Conservation (phyloP, 2,329 filamentous ascomycete species). For the Stromatinia cepivora region DNA sequence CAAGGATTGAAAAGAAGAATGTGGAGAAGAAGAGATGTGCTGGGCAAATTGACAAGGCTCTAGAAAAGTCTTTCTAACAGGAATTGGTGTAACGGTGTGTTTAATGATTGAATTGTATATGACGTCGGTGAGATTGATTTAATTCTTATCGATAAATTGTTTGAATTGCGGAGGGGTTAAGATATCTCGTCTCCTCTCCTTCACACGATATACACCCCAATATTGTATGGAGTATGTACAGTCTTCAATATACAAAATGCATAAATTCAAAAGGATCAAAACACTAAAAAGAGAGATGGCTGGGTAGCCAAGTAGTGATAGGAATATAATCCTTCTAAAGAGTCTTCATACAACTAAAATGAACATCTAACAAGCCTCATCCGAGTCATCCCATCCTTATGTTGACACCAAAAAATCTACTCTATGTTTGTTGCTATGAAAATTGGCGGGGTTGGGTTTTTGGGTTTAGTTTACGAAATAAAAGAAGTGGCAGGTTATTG, state of each 20-base stretch:
- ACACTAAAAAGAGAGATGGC: conserved; percentile 10
- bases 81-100: background rate
- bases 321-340: background rate
- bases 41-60: conserved; percentile 18
- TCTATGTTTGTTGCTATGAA: background rate
- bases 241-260: background rate
- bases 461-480: background rate
- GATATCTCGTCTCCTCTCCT: conserved; percentile 2
- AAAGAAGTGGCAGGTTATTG: conserved; percentile 22
- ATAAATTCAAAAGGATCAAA: background rate
- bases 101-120: conserved; percentile 9
- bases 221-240: background rate
- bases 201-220: background rate
- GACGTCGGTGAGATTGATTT: conserved; percentile 10
- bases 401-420: background rate
- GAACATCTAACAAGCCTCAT: background rate
- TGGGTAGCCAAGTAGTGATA: background rate
- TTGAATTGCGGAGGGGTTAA: background rate
- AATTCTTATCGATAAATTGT: conserved; percentile 8
- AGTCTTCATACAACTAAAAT: background rate
- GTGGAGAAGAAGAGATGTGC: conserved; percentile 9
- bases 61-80: background rate
- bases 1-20: conserved; percentile 16
- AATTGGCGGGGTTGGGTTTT: conserved; percentile 22
- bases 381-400: background rate